Percentiles rank a stretch among this genome's conserved stretches.
Evolutionary conservation across 192 early-diverging fungal species (phyloP).

Genomic region (Mortierella alpina): DNA sequence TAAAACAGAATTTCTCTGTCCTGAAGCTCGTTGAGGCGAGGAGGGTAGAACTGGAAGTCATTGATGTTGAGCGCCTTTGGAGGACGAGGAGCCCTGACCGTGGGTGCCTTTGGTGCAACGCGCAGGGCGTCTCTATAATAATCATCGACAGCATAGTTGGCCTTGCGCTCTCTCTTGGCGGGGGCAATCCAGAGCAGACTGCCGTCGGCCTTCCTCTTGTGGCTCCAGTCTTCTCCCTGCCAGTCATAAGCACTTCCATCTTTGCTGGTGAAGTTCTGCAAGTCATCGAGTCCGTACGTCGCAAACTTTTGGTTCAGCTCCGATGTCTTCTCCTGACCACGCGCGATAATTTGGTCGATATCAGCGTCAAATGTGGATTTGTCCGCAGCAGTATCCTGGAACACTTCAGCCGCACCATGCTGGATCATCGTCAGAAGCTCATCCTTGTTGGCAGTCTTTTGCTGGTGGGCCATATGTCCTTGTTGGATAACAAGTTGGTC

Average conservation of each 20-base stretch:
- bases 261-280: conserved; percentile 88
- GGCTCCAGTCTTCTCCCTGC: conserved; percentile 96
- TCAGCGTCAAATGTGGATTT: conserved; percentile 70
- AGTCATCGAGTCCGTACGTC: conserved; percentile 91
- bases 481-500: conserved; percentile 99
- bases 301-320: conserved; percentile 92
- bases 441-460: conserved; percentile 81
- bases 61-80: conserved; percentile 75
- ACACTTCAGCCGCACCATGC: conserved; percentile 91
- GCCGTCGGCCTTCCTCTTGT: conserved; percentile 71
- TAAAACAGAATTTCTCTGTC: conserved; percentile 85
- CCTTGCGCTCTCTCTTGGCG: conserved; percentile 93
- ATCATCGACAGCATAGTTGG: conserved; percentile 91
- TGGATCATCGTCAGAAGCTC: conserved; percentile 97
- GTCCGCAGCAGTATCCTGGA: conserved; percentile 67
- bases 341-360: conserved; percentile 85
- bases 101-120: conserved; percentile 65
- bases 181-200: conserved; percentile 93
- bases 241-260: conserved; percentile 87
- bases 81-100: conserved; percentile 67
- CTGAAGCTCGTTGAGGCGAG: conserved; percentile 79
- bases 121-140: conserved; percentile 92
- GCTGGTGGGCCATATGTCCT: conserved; percentile 79
- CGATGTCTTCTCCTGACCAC: conserved; percentile 88
- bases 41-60: conserved; percentile 96